Evolutionary conservation across 805 yeast species (phyloP), one percentile per base, ranked within the genome.

Genomic region (Starmerella geochares): DNA sequence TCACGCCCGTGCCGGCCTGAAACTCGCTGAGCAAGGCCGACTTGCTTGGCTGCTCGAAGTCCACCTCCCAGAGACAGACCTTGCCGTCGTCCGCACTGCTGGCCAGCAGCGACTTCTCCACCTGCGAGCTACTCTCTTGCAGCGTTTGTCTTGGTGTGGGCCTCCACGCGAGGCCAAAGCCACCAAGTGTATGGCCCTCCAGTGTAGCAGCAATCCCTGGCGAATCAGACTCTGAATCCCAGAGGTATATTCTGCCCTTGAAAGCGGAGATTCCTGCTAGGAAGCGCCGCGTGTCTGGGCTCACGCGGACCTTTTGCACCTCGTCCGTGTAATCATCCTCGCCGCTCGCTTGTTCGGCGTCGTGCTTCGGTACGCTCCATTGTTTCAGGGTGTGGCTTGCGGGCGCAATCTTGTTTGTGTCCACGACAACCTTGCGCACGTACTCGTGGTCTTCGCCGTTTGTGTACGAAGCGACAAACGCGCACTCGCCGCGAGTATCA

Each of bases 111-210:
- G 29, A 27, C 29, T 17, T n/a, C n/a, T n/a, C n/a, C n/a, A n/a
- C n/a, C n/a, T n/a, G n/a, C n/a, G n/a, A n/a, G 20, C 14, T 13
- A 21, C 6, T 49, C 36, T n/a, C 35, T 50, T 11, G 13, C 23
- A 25, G n/a, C 14, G 42, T 8, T 5, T 24, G 25, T 19, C 27
- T 14, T 14, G 11, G 13, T 16, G 3, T 17, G 17, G 74, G 68
- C 47, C 74, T 66, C 94, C 94, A 86, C 51, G 81, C 82, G 44
- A 86, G 67, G 1, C 84, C 86, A 61, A 74, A 79, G 1, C 94
- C 95, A 57, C 81, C 84, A 46, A 67, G 71, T 13, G 70, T 65
- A 65, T 86, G 94, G 9, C 38, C 53, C 7, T 40, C 39, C 16
- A 50, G 42, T 29, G 28, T 32, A 8, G 11, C 29, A 9, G 29